Conservation (phyloP, 2,329 filamentous ascomycete species). For the Lasiodiplodia sp. region DNA sequence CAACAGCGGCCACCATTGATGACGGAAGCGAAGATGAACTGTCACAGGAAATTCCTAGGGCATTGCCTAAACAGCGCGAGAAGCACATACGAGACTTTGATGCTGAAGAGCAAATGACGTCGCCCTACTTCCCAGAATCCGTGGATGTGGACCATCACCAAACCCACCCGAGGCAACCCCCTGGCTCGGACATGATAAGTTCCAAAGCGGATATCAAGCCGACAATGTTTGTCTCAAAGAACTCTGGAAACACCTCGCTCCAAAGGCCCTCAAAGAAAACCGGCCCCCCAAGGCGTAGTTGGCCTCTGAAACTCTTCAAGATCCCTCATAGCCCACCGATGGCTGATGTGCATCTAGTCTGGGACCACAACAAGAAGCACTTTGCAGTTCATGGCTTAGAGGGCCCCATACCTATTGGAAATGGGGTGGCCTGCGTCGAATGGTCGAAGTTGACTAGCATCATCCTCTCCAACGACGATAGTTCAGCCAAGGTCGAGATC, state of each 20-base stretch:
- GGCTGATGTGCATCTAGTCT: neutral
- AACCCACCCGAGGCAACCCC: neutral
- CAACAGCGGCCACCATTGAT: neutral
- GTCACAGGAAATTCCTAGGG: neutral
- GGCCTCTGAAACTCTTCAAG: slow-evolving; percentile 1
- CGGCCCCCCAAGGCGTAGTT: neutral
- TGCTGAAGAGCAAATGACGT: neutral
- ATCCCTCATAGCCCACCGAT: neutral
- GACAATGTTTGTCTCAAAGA: neutral
- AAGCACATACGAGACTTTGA: neutral
- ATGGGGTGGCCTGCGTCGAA: neutral
- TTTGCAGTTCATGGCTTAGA: neutral
- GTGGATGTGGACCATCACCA: neutral
- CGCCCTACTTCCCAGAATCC: neutral
- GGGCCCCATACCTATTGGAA: neutral
- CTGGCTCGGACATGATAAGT: too few species aligned
- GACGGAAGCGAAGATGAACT: slow-evolving; percentile 13
- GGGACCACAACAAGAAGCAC: neutral
- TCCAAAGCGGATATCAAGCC: slow-evolving; percentile 9
- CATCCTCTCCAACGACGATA: too few species aligned
- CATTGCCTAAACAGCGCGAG: slow-evolving; percentile 14
- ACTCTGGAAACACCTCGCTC: neutral
- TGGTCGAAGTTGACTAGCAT: neutral
- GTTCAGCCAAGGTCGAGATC: neutral
- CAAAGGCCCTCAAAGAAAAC: neutral